Evolutionary conservation across 352 stramenopile genomes (phyloP), one percentile per base, ranked within the genome.

Genomic region (Chrysophaeum taylorii): DNA sequence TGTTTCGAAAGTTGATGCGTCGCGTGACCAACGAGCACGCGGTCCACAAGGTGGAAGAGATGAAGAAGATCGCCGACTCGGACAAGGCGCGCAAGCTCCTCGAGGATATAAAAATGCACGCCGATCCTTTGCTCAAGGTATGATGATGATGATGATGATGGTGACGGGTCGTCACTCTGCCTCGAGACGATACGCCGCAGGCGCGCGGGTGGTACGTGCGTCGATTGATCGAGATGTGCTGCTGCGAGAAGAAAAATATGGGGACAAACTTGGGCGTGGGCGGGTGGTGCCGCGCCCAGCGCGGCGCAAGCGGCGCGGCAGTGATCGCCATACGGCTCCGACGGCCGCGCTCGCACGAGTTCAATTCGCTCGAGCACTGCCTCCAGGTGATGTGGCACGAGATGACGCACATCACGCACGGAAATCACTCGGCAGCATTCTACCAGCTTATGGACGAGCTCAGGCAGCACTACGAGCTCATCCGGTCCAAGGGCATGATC

Each of bases 361-460:
- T 78, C 41, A 33, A 52, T 23, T 23, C 7, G 54, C 76, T 77
- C 60, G 33, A 61, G 35, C 45, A 70, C 39, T 53, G 72, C n/a
- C 37, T 78, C 5, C 64, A 31, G n/a, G 70, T 78, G 0, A 77
- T 78, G 73, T 38, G 73, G 7, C 73, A 78, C 53, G 73, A 78
- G 57, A 74, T 78, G 33, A 74, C 70, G 0, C 73, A 78, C 70
- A 70, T 69, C n/a, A 48, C 36, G 21, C 75, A 76, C 53, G 73
- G 73, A 2, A 78, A 76, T 33, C 73, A 78, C 62, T 70, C 70
- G 2, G 70, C 73, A 14, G 53, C 14, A 14, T 78, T 78, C 63
- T 76, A 76, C 50, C 36, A 72, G 41, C 70, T 71, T 0, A 60
- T 78, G 64, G 36, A 70, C 50, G 70, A 78, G 53, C 72, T 76